phyloP scores from a whole-genome alignment of 208 protist species.

The Leishmania guyanensis region DNA sequence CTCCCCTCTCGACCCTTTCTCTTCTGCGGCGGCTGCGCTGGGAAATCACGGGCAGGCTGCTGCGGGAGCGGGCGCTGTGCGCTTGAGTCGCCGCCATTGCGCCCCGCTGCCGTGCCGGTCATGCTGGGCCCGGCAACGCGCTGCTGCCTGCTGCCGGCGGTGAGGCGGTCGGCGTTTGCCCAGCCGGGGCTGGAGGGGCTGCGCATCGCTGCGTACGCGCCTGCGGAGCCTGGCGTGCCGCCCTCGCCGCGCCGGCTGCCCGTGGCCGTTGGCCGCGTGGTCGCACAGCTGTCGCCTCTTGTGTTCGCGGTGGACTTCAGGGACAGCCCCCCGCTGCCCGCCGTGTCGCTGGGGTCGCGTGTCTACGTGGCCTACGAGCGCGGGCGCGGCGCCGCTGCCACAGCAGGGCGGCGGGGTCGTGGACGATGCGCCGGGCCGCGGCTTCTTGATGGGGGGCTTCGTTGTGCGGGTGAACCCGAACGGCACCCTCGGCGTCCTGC shows the following conservation, averaged over 20 bases:
- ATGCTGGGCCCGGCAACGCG: no score
- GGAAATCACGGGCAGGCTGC: no score
- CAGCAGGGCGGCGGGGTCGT: no score
- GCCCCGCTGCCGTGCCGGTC: no score
- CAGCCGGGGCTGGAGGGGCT: constrained; percentile 58
- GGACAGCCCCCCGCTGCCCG: constrained; percentile 18
- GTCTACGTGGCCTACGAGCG: not conserved
- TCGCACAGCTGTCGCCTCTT: constrained; percentile 49
- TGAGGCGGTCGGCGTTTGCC: constrained; percentile 30
- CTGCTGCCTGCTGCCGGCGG: no score
- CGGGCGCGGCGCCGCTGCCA: no score
- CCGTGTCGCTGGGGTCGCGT: constrained; percentile 35
- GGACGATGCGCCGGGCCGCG: no score
- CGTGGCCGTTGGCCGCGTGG: constrained; percentile 73
- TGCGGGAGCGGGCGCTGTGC: no score
- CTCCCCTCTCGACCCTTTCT: no score
- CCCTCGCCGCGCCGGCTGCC: constrained; percentile 35
- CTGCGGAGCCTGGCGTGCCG: constrained; percentile 23
- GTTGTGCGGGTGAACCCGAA: constrained; percentile 80
- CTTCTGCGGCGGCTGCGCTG: no score
- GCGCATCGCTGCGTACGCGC: constrained; percentile 55
- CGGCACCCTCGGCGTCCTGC: constrained; percentile 78
- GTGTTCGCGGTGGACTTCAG: constrained; percentile 31
- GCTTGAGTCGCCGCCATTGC: no score
- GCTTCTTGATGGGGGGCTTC: constrained; percentile 69